phyloP scores from a whole-genome alignment of 805 yeast genomes.

The Monosporozyma unispora region DNA sequence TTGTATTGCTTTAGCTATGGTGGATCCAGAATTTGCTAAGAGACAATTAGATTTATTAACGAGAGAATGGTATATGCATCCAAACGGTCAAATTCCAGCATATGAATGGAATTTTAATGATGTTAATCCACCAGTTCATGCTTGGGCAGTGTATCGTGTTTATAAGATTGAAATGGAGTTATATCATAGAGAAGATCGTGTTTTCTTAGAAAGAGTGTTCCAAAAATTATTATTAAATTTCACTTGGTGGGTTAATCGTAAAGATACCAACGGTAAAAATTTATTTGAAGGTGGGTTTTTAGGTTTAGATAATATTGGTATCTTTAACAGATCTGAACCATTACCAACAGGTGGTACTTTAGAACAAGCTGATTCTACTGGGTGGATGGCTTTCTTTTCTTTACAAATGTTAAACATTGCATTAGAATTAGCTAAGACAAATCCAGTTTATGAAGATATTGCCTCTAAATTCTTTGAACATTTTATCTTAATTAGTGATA shows the following conservation, averaged over 20 bases:
- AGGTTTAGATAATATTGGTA: slow-evolving; percentile 87
- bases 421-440: slow-evolving; percentile 75
- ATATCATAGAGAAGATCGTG: slow-evolving; percentile 74
- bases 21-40: slow-evolving; percentile 88
- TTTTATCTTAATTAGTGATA: slow-evolving; percentile 84
- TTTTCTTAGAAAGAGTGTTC: slow-evolving; percentile 80
- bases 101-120: slow-evolving; percentile 95
- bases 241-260: slow-evolving; percentile 97
- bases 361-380: slow-evolving; percentile 93
- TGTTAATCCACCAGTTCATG: slow-evolving; percentile 95
- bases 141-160: slow-evolving; percentile 88
- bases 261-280: slow-evolving; percentile 78
- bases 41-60: slow-evolving; percentile 77
- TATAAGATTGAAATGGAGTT: slow-evolving; percentile 80
- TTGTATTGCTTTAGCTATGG: slow-evolving; percentile 85
- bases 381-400: slow-evolving; percentile 94
- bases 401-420: slow-evolving; percentile 90
- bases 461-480: slow-evolving; percentile 94
- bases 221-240: slow-evolving; percentile 82
- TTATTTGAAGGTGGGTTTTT: slow-evolving; percentile 91
- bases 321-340: slow-evolving; percentile 88
- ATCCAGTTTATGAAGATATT: slow-evolving; percentile 83
- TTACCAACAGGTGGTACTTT: slow-evolving; percentile 85
- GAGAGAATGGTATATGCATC: slow-evolving; percentile 96
- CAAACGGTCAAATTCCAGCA: slow-evolving; percentile 93